phyloP scores from a whole-genome alignment of 2,329 filamentous ascomycete genomes.

The Sarocladium strictum region DNA sequence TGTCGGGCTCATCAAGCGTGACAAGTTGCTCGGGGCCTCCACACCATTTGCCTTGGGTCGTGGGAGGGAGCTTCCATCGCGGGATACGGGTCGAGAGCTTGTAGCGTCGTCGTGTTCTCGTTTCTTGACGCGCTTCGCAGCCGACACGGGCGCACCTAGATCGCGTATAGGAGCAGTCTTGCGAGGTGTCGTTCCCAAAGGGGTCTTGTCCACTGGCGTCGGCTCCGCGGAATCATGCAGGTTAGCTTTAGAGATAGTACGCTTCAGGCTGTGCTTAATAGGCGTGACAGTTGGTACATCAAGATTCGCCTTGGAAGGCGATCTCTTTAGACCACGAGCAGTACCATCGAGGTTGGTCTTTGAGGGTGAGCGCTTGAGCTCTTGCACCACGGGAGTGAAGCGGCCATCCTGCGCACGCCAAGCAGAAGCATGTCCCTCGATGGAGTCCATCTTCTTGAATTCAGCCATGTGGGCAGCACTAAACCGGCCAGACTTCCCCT shows the following conservation, averaged over 20 bases:
- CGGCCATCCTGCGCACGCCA: conserved; percentile 57
- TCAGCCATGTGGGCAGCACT: conserved; percentile 80
- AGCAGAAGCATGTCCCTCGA: conserved; percentile 76
- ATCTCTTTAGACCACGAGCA: conserved; percentile 28
- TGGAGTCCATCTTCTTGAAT: conserved; percentile 98
- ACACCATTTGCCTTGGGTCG: conserved; percentile 32
- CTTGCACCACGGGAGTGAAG: conserved; percentile 28
- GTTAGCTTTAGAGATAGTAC: conserved; percentile 20
- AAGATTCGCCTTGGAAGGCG: conserved; percentile 54
- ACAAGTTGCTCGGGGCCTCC: conserved; percentile 37
- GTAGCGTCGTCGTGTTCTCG: conserved; percentile 64
- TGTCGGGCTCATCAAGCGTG: conserved; percentile 68
- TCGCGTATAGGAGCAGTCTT: conserved; percentile 6
- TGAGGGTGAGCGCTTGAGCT: conserved; percentile 46
- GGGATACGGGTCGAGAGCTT: conserved; percentile 53
- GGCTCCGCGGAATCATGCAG: conserved; percentile 23
- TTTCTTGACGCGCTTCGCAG: conserved; percentile 66
- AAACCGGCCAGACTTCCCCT: conserved; percentile 71
- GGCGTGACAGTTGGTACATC: conserved; percentile 50
- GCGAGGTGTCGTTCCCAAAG: conserved; percentile 5
- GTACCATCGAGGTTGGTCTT: conserved; percentile 38
- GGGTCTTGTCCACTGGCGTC: conserved; percentile 1
- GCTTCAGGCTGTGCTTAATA: conserved; percentile 26
- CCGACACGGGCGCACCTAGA: conserved; percentile 18
- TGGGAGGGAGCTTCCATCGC: conserved; percentile 43